Evolutionary conservation across 441 rosid genomes (phyloP).

Genomic region (California macrophylla): DNA sequence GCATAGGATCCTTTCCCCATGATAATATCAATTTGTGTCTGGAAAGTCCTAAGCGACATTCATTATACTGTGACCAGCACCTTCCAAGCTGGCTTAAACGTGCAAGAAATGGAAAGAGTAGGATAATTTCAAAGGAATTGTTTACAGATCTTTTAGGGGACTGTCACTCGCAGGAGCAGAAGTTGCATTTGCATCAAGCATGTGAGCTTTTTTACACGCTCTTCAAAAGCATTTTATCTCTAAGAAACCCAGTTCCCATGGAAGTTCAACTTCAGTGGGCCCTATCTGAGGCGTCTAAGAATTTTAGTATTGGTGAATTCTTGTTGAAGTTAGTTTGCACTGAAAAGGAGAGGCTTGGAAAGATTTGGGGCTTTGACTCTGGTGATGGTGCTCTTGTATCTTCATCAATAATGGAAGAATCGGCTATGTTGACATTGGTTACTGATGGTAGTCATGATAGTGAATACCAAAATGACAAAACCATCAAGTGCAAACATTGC

Average conservation of each 20-base stretch:
- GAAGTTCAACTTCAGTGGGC: conserved; percentile 98
- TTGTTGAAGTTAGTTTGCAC: conserved; percentile 57
- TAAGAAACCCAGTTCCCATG: conserved; percentile 85
- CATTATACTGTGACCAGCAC: conserved; percentile 80
- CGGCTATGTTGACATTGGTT: conserved; percentile 33
- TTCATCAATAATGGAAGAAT: conserved; percentile 33
- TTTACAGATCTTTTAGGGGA: conserved; percentile 60
- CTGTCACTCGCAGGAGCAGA: conserved; percentile 54
- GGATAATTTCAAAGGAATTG: conserved; percentile 87
- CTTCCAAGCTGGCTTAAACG: conserved; percentile 99
- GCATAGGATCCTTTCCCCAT: conserved; percentile 51
- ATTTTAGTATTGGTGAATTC: conserved; percentile 48
- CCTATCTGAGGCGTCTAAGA: conserved; percentile 75
- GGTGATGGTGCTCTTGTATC: conserved; percentile 33
- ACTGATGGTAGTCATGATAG: conserved; percentile 29
- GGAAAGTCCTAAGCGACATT: conserved; percentile 61
- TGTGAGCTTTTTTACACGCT: conserved; percentile 92
- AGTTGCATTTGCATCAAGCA: conserved; percentile 70
- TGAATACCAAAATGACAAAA: conserved; percentile 33
- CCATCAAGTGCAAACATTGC: conserved; percentile 60
- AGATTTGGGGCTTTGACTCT: conserved; percentile 60
- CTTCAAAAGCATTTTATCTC: conserved; percentile 74
- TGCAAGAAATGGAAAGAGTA: conserved; percentile 94
- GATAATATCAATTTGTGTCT: conserved; percentile 41
- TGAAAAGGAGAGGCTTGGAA: conserved; percentile 68